phyloP scores from a whole-genome alignment of 2,329 filamentous ascomycete genomes.

The Fusarium duplospermum region DNA sequence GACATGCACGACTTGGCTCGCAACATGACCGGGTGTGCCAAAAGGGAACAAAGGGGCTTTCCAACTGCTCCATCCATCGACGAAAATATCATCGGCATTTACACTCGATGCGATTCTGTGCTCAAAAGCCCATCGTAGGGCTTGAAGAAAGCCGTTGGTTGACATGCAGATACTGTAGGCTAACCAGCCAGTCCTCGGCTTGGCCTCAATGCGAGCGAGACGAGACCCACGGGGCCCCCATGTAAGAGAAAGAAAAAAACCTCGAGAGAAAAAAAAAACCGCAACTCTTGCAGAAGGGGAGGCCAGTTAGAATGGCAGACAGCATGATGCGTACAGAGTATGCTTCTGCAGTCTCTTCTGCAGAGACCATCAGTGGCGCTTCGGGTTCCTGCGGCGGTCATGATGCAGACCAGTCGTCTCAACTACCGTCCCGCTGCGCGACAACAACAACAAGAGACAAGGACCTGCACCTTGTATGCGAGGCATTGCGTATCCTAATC shows the following conservation, averaged over 20 bases:
- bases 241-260: neutral
- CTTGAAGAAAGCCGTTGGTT: neutral
- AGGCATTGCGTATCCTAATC: conserved; percentile 13
- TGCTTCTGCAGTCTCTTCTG: neutral
- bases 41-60: neutral
- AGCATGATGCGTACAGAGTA: neutral
- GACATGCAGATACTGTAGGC: neutral
- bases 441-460: conserved; percentile 31
- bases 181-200: neutral
- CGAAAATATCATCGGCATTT: neutral
- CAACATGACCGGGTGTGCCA: neutral
- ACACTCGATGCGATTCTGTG: neutral
- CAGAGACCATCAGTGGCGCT: conserved; percentile 21
- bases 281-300: neutral
- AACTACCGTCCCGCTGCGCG: neutral
- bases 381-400: conserved; percentile 38
- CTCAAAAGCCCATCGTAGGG: neutral
- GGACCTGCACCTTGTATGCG: conserved; percentile 13
- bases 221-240: neutral
- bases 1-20: neutral
- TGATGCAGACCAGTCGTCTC: conserved; percentile 4
- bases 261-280: conserved; percentile 6
- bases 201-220: neutral
- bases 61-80: neutral
- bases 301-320: conserved; percentile 13